Evolutionary conservation across 345 rosid genomes (phyloP), one percentile per base, ranked within the genome.

Genomic region (Reutealis trisperma): DNA sequence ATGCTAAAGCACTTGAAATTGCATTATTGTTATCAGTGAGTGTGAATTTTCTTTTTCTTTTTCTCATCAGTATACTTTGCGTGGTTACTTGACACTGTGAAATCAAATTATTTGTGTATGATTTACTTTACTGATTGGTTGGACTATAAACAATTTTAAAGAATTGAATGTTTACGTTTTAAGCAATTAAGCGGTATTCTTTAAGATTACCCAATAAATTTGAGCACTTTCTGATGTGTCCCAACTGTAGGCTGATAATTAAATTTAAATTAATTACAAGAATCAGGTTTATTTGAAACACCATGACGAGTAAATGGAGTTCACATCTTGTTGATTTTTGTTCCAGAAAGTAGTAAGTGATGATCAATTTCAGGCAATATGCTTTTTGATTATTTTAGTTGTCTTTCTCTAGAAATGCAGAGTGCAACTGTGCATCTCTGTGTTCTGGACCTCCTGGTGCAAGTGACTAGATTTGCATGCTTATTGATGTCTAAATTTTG

Each of bases 1-100:
- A 96, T 51, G 87, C 97, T 0, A 91, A 90, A 83, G 97, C 99
- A 25, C 90, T 96, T 52, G 92, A 93, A 90, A 96, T 96, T 37
- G 99, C 99, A 0, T 84, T 93, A 77, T 84, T 92, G 65, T 87
- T 92, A 84, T 90, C 98, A 86, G 97, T 90, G 52, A 8, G 86
- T 81, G 42, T 57, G 44, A 62, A 58, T 3, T 21, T 78, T 51
- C 67, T 30, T 72, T 63, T 34, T 24, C 2, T 5, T 3, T 34
- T 57, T 63, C 10, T 63, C 64, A 6, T 44, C 57, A 0, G 13
- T 16, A 7, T 68, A 21, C 18, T 30, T 77, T 32, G 68, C 27
- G 34, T 45, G 61, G 52, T 73, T 71, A 37, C 76, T 66, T 24
- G 14, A 19, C 44, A 18, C 42, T 77, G 60, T 69, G 32, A 59